Base-by-base conservation (phyloP, 2,329 filamentous ascomycete genomes). In the Cladosporium velox region DNA sequence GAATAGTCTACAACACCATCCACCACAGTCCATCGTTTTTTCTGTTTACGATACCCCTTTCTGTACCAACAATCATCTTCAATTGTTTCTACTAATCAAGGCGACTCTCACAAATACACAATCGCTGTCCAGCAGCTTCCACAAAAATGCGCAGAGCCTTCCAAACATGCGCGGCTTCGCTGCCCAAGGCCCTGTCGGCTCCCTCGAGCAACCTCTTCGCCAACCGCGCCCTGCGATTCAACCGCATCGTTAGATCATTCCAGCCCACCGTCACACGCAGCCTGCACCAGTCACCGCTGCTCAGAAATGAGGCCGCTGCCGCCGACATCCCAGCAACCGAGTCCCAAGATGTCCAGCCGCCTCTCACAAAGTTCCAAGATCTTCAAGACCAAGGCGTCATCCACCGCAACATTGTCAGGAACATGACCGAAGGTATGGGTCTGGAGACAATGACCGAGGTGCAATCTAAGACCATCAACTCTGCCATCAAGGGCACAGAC, bases 401-500 rank as follows among this genome's bases (percentile, higher is more conserved):
- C 51, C 83, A 93, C 74, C 75, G 79, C 28, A 86, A 83, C 67
- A 79, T 97, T 61, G 83, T 96, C 69, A 75, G 83, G 4, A 85
- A 89, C 30, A 88, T 99, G 72, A 90, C 86, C 1, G 72, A 85
- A 5, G 86, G 87, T 62, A 91, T 98, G 89, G 82, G 85, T 32
- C 90, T 97, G 72, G 86, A 90, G 59, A 87, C 83, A 49, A 98
- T 99, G 95, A 98, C 94, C 26, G 90, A 95, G 26, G 94, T 99
- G 15, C 95, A 99, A 79, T 84, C 87, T 58, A 86, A 89, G 76
- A 96, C 94, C 14, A 93, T 99, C 75, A 87, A 87, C 67, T 86
- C 91, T 65, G 91, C 91, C 4, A 82, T 98, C 51, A 87, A 88
- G 70, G 93, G 95, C 26, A 86, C 84, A 67, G 94, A 97, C 78